phyloP scores from a whole-genome alignment of 2,329 filamentous ascomycete genomes.

The Paracorniculantispora psalliotae region DNA sequence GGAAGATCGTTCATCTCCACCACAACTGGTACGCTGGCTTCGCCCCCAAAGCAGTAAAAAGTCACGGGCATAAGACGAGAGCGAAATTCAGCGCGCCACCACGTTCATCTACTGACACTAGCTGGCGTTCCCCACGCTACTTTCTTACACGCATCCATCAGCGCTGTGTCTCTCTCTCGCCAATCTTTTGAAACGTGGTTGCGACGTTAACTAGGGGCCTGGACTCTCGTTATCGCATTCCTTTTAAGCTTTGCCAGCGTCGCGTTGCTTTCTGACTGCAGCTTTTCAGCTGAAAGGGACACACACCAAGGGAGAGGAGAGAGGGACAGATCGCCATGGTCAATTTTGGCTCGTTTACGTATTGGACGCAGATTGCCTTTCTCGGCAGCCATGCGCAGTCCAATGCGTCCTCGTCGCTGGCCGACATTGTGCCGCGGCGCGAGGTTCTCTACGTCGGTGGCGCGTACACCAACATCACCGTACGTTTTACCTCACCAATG shows the following conservation, averaged over 20 bases:
- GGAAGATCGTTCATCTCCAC: not conserved
- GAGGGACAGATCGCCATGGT: conserved; percentile 11
- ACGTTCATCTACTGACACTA: no score
- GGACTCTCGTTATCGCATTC: no score
- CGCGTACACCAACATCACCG: conserved; percentile 19
- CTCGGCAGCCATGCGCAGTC: conserved; percentile 13
- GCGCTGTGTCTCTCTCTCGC: no score
- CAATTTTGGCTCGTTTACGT: conserved; percentile 13
- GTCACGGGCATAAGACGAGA: not conserved
- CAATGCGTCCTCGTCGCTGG: conserved; percentile 12
- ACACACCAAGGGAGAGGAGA: not conserved
- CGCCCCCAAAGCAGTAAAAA: not conserved
- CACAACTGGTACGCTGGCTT: no score
- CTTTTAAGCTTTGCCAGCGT: no score
- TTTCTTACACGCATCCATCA: no score
- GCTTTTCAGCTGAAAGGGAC: not conserved
- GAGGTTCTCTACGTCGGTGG: conserved; percentile 28
- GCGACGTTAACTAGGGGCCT: no score
- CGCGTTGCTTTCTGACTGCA: no score
- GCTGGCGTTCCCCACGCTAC: no score
- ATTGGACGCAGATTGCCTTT: conserved; percentile 16
- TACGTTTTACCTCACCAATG: conserved; percentile 1
- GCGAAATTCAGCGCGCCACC: no score
- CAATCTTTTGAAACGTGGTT: no score
- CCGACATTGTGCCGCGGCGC: conserved; percentile 19